These are phyloP conservation scores for Chaetoceros muelleri DNA, from an alignment of 108 stramenopile genomes.

Conservation along the genomic window DNA sequence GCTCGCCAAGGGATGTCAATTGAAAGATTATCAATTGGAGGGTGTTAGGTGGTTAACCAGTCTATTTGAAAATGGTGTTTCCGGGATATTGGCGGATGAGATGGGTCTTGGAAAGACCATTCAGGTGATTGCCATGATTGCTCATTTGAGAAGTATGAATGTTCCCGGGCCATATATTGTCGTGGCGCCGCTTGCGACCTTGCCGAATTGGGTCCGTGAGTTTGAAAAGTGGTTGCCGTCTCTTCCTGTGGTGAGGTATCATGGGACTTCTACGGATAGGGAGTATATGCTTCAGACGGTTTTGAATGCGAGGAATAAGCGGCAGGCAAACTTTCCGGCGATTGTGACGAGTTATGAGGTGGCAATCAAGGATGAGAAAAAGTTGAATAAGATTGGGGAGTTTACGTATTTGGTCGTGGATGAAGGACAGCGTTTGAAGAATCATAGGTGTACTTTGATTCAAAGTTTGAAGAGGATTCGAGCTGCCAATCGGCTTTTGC, in stretches of 20 bases:
- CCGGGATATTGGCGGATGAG: constrained; percentile 98
- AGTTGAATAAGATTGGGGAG: constrained; percentile 54
- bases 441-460: constrained; percentile 87
- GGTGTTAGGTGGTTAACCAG: constrained; percentile 92
- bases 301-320: constrained; percentile 46
- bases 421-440: constrained; percentile 98
- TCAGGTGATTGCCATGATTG: constrained; percentile 92
- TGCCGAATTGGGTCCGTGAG: constrained; percentile 96
- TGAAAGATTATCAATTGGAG: constrained; percentile 85
- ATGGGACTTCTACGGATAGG: constrained; percentile 81
- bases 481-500: constrained; percentile 78
- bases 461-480: constrained; percentile 81
- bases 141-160: constrained; percentile 79
- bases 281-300: constrained; percentile 63
- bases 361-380: constrained; percentile 71
- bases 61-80: constrained; percentile 96
- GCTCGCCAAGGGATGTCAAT: constrained; percentile 50
- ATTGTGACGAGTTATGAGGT: constrained; percentile 96
- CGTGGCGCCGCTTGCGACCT: constrained; percentile 93
- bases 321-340: constrained; percentile 70
- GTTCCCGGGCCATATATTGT: constrained; percentile 91
- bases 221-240: constrained; percentile 92
- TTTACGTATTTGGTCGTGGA: constrained; percentile 94
- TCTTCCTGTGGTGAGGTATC: constrained; percentile 84
- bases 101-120: constrained; percentile 84